Base-by-base conservation (phyloP, 768 basidiomycete genomes). In the Panaeolus cyanescens region DNA sequence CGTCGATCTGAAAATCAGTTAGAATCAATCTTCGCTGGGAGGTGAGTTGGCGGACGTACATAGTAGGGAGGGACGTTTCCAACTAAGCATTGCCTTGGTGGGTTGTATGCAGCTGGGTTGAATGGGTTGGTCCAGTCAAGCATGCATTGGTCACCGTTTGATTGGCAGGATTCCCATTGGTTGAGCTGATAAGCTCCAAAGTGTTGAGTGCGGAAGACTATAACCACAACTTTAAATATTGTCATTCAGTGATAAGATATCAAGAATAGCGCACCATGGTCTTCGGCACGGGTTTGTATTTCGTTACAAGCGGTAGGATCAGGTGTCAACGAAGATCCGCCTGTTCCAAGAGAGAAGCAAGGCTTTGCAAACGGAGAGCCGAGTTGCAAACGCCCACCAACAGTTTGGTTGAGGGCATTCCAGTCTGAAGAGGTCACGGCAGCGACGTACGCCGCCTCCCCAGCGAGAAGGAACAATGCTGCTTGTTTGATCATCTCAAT, bases 121-220 rank as follows among this genome's bases (percentile, higher is more conserved):
- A 59, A 45, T 15, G 70, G 58, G 33, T 71, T 64, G 10, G 50
- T 58, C 60, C 56, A 70, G 61, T 79, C 73, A 4, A 80, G 69
- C 32, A 78, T 61, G 59, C 80, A 81, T 32, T 72, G 66, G 7
- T 74, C 66, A 1, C 63, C 64, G 2, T 65, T 70, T 20, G 62
- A 42, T 62, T 79, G 76, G 56, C 81, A 82, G 1, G 76, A 75
- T 64, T 79, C 80, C 79, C 77, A 80, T 57, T 80, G 74, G 1
- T 70, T 66, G 15, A 65, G 54, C 37, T 66, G 60, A 32, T 69
- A 69, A 17, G 67, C 59, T 8, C 68, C 64, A 37, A 66, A 66
- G 33, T 54, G 34, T 17, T 62, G 58, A 12, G 63, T 63, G 10
- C 65, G 65, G 59, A 64, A 62, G 22, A 61, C 65, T 63, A 32